These are phyloP conservation scores for Maudiozyma pseudohumilis DNA, from an alignment of 805 yeast species.

Conservation along the genomic window DNA sequence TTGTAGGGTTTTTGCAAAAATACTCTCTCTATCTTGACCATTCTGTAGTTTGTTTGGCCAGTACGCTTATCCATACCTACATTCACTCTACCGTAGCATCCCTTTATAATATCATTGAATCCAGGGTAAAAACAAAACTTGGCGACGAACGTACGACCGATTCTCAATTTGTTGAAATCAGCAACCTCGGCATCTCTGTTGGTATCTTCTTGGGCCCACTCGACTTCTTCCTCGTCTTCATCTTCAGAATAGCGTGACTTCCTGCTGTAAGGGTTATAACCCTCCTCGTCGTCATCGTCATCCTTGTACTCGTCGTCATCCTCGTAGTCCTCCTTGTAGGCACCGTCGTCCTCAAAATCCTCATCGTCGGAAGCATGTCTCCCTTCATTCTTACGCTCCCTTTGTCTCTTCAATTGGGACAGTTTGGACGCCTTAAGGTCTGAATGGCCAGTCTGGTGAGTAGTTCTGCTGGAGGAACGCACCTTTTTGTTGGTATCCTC, in stretches of 20 bases:
- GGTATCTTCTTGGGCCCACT: constrained; percentile 38
- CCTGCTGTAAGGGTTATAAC: constrained; percentile 29
- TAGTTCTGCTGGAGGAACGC: constrained; percentile 27
- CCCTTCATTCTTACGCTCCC: constrained; percentile 50
- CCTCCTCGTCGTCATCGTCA: constrained; percentile 37
- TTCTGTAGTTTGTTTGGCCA: constrained; percentile 59
- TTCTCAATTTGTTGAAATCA: constrained; percentile 63
- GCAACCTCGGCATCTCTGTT: constrained; percentile 39
- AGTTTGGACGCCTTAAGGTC: constrained; percentile 43
- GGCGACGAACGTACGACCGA: constrained; percentile 69
- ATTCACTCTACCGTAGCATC: constrained; percentile 75
- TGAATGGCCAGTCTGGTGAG: constrained; percentile 32
- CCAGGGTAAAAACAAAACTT: constrained; percentile 76
- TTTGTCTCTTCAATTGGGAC: constrained; percentile 63
- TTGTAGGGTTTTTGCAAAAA: constrained; percentile 42
- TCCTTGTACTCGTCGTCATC: constrained; percentile 31
- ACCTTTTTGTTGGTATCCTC: constrained; percentile 19
- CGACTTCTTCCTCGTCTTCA: constrained; percentile 41
- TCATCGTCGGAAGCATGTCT: constrained; percentile 35
- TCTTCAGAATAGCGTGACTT: constrained; percentile 31
- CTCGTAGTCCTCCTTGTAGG: constrained; percentile 36
- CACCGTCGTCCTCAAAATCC: constrained; percentile 36
- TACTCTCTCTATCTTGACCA: constrained; percentile 71
- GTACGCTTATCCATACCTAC: constrained; percentile 60
- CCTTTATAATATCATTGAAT: constrained; percentile 58